These are phyloP conservation scores for Sporothrix phasma DNA, from an alignment of 2,329 filamentous ascomycete species.

Conservation along the genomic window DNA sequence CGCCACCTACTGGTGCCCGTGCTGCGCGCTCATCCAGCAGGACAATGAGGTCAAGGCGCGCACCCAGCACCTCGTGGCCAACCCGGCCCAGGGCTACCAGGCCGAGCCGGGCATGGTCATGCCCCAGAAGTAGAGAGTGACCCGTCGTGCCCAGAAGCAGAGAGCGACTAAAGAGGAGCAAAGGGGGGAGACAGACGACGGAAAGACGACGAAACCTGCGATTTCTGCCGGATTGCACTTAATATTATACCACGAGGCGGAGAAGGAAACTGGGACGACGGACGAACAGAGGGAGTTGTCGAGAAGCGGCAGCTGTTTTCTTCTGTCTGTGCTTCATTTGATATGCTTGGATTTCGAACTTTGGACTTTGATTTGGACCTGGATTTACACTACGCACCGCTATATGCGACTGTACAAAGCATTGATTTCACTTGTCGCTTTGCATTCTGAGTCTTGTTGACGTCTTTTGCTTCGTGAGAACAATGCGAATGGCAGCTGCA, in stretches of 20 bases:
- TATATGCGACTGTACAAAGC: conserved; percentile 2
- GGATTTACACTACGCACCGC: neutral
- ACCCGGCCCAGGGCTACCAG: conserved; percentile 26
- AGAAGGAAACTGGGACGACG: neutral
- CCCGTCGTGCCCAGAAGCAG: no score
- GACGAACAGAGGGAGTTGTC: neutral
- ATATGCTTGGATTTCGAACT: neutral
- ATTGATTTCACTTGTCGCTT: neutral
- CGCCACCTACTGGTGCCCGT: conserved; percentile 43
- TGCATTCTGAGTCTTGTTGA: neutral
- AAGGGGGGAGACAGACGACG: neutral
- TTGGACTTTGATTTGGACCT: neutral
- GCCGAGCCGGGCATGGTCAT: conserved; percentile 26
- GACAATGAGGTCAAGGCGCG: conserved; percentile 41
- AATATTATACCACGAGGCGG: conserved; percentile 1
- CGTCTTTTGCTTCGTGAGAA: neutral
- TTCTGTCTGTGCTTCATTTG: neutral
- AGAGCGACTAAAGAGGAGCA: neutral
- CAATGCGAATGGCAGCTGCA: neutral
- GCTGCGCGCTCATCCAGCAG: conserved; percentile 48
- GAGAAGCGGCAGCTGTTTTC: neutral
- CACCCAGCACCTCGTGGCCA: conserved; percentile 19
- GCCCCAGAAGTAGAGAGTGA: conserved; percentile 15
- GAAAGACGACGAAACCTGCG: neutral
- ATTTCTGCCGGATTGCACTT: neutral